Base-by-base conservation (phyloP, 495 filamentous ascomycete species). In the Hyaloscypha variabilis region DNA sequence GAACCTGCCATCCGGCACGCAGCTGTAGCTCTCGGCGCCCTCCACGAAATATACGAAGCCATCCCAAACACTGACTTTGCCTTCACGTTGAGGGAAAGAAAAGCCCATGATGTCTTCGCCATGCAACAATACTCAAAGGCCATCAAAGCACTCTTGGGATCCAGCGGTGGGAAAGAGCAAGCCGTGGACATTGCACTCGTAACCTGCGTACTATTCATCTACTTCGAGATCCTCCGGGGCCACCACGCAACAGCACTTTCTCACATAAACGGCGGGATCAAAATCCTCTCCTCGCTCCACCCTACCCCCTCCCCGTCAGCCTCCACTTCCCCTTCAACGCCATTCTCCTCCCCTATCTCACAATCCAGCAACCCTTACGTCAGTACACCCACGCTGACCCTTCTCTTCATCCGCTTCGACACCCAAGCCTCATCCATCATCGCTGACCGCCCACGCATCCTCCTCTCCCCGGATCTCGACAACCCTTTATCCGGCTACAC, bases 221-320 rank as follows among this genome's bases (percentile, higher is more conserved):
- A 60, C 42, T 67, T 67, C 28, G 65, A 67, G 25, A 52, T 10
- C 17, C 53, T 87, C 3, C 79, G 78, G 21, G 83, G 84, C 8
- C 71, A 77, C 25, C 79, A 77, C 55, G 53, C 52, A 17, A 63
- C 77, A 1, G 79, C 77, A 17, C 71, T 74, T 21, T 66, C 69
- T 3, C 84, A 87, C 71, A 76, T 87, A n/a, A 73, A 78, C 58
- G 77, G 69, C 56, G 81, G 81, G 6, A 29, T 78, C 21, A 74
- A 67, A 17, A 65, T 81, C 14, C 63, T 81, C 21, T 30, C 28
- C 34, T 25, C 58, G 21, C 31, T 46, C 17, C 14, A 39, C 31
- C 28, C 13, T 8, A 58, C 56, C 8, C 23, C 14, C 26, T 29
- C 56, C n/a, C n/a, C n/a, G n/a, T n/a, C n/a, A n/a, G n/a, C n/a